phyloP scores from a whole-genome alignment of 768 basidiomycete species.

The Lactarius quietus region DNA sequence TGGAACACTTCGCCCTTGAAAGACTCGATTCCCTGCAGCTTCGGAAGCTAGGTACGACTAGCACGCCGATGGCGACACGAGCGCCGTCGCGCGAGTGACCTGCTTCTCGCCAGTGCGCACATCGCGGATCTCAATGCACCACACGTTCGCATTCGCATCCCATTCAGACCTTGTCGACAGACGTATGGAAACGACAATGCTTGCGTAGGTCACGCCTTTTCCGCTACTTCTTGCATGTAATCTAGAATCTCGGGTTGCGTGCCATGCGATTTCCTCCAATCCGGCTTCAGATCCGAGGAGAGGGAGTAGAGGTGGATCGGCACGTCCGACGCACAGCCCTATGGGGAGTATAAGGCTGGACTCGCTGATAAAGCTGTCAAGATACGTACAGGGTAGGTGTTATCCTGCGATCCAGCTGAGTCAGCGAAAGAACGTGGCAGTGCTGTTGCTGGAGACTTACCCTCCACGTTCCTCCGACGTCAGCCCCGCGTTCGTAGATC shows the following conservation, averaged over 20 bases:
- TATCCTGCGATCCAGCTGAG: conserved; percentile 16
- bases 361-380: not conserved
- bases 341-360: not conserved
- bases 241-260: conserved; percentile 31
- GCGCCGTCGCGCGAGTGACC: conserved; percentile 26
- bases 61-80: conserved; percentile 33
- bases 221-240: conserved; percentile 29
- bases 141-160: conserved; percentile 29
- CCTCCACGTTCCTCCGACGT: conserved; percentile 31
- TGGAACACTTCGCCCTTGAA: conserved; percentile 54
- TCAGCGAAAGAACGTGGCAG: not conserved
- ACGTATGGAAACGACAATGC: conserved; percentile 29
- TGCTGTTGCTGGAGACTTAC: conserved; percentile 14
- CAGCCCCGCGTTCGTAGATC: conserved; percentile 34
- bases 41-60: conserved; percentile 31
- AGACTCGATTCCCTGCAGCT: conserved; percentile 29
- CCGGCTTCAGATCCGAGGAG: conserved; percentile 30
- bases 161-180: conserved; percentile 32
- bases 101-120: conserved; percentile 19
- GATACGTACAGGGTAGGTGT: conserved; percentile 27
- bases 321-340: conserved; percentile 31
- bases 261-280: conserved; percentile 29
- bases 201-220: conserved; percentile 26
- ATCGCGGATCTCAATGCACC: conserved; percentile 28
- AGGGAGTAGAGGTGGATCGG: conserved; percentile 29